phyloP scores from a whole-genome alignment of 768 basidiomycete species.

The Tephrocybe sp. region DNA sequence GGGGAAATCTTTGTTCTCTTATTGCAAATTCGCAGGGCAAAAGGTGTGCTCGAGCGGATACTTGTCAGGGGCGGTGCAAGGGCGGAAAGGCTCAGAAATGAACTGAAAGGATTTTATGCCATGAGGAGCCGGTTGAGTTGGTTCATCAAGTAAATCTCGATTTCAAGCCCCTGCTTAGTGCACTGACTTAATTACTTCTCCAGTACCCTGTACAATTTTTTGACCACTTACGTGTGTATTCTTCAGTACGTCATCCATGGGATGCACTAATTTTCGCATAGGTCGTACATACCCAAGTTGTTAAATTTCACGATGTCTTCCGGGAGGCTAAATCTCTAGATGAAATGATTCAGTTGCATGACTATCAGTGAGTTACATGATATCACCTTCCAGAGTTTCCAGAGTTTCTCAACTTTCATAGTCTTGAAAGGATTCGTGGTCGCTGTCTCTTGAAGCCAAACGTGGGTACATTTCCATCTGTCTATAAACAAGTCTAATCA shows the following conservation, averaged over 20 bases:
- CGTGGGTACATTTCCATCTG: conserved; percentile 31
- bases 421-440: conserved; percentile 52
- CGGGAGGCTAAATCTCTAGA: conserved; percentile 61
- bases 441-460: conserved; percentile 64
- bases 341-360: conserved; percentile 69
- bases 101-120: conserved; percentile 71
- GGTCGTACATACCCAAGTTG: conserved; percentile 68
- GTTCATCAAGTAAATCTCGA: conserved; percentile 74
- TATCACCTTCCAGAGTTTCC: not conserved
- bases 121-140: conserved; percentile 76
- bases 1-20: conserved; percentile 68
- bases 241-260: not conserved
- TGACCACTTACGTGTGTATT: conserved; percentile 66
- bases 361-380: conserved; percentile 55
- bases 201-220: conserved; percentile 48
- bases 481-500: not conserved
- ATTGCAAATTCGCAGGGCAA: conserved; percentile 71
- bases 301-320: conserved; percentile 57
- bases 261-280: conserved; percentile 22
- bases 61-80: conserved; percentile 53
- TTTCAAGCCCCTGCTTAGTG: not conserved
- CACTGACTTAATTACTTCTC: not conserved
- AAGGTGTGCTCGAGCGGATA: conserved; percentile 66
- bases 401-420: not conserved
- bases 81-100: conserved; percentile 33